Conservation (phyloP, 2,329 filamentous ascomycete genomes). For the Dothideomycetidae sp. region DNA sequence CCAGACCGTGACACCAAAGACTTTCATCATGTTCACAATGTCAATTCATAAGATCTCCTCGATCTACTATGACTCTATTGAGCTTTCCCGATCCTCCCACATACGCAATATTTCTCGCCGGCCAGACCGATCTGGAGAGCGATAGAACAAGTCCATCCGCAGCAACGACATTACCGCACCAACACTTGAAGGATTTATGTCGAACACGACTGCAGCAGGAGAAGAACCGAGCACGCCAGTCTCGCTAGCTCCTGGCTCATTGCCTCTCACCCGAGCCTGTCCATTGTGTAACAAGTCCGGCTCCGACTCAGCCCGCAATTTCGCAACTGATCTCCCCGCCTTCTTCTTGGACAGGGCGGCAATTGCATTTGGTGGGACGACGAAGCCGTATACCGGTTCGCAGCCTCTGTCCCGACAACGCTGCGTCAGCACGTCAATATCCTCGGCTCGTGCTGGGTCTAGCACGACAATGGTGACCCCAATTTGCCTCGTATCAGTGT, state of each 20-base stretch:
- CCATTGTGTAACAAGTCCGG: background rate
- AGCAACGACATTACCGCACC: conserved; percentile 1
- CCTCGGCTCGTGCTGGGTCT: background rate
- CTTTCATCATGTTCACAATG: too few species aligned
- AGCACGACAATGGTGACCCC: background rate
- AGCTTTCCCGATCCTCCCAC: too few species aligned
- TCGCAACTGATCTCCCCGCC: background rate
- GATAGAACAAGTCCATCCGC: conserved; percentile 4
- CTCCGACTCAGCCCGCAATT: background rate
- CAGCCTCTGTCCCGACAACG: too few species aligned
- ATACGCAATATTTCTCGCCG: too few species aligned
- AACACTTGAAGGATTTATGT: too few species aligned
- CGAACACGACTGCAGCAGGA: background rate
- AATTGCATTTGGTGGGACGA: too few species aligned
- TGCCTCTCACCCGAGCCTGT: background rate
- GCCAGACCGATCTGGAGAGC: too few species aligned
- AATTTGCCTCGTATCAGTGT: background rate
- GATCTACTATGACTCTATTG: too few species aligned
- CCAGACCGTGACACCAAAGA: too few species aligned
- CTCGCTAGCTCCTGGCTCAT: background rate
- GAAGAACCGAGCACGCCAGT: background rate
- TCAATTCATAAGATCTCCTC: too few species aligned
- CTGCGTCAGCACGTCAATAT: too few species aligned
- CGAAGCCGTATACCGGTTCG: background rate
- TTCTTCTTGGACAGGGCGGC: too few species aligned